These are phyloP conservation scores for Cenchrus americanus DNA, from an alignment of 176 grass and related monocot species.

Conservation along the genomic window DNA sequence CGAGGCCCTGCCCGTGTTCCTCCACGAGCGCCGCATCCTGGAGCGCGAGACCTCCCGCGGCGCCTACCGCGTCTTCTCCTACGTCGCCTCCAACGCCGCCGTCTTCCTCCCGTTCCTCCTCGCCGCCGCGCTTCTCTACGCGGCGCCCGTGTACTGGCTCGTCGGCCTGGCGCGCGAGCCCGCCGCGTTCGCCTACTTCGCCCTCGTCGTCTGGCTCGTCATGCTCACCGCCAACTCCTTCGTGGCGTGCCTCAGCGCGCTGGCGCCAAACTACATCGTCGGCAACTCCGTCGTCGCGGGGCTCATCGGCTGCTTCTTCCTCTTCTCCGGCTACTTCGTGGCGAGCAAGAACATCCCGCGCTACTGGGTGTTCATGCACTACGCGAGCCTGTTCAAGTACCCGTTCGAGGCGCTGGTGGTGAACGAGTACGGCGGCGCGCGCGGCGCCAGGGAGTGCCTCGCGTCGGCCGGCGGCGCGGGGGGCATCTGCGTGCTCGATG, in stretches of 20 bases:
- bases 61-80: slow-evolving; percentile 86
- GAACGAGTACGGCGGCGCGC: slow-evolving; percentile 80
- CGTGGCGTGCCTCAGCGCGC: slow-evolving; percentile 75
- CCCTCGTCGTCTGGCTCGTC: slow-evolving; percentile 82
- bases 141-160: slow-evolving; percentile 86
- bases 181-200: slow-evolving; percentile 75
- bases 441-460: slow-evolving; percentile 68
- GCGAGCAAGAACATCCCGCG: slow-evolving; percentile 69
- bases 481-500: slow-evolving; percentile 59
- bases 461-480: slow-evolving; percentile 33
- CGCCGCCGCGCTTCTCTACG: slow-evolving; percentile 60
- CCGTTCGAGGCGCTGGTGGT: slow-evolving; percentile 85
- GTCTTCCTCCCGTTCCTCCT: slow-evolving; percentile 80
- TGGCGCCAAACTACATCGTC: slow-evolving; percentile 89
- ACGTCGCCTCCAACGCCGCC: slow-evolving; percentile 67
- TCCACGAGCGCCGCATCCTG: slow-evolving; percentile 81
- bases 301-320: slow-evolving; percentile 92
- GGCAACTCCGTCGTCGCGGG: slow-evolving; percentile 82
- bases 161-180: slow-evolving; percentile 65
- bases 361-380: slow-evolving; percentile 98
- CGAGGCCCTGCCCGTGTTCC: slow-evolving; percentile 82
- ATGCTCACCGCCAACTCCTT: slow-evolving; percentile 93
- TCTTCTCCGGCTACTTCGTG: slow-evolving; percentile 98
- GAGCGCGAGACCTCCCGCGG: slow-evolving; percentile 80
- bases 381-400: slow-evolving; percentile 96